phyloP scores from a whole-genome alignment of 495 filamentous ascomycete species.

The Penicillium ochrochloron region DNA sequence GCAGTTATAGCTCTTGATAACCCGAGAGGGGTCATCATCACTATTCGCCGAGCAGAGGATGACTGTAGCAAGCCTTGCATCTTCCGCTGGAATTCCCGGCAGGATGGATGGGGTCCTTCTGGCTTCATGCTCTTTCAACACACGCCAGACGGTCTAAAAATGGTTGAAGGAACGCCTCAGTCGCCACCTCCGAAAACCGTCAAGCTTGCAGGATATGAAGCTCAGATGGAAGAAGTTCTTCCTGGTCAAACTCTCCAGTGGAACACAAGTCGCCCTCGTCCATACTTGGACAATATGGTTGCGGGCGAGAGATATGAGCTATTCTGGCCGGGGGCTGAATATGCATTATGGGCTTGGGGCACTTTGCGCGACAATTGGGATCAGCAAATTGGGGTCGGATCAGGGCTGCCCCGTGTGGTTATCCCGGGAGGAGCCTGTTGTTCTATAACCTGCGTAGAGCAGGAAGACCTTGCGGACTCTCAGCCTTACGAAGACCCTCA shows the following conservation, averaged over 20 bases:
- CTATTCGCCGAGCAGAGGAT: not conserved
- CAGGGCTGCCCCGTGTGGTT: not conserved
- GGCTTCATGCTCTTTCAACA: conserved; percentile 12
- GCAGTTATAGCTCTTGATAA: not conserved
- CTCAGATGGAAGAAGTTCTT: not conserved
- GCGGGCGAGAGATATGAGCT: conserved; percentile 21
- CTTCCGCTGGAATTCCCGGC: not conserved
- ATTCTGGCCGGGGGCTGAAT: conserved; percentile 19
- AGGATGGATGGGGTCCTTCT: conserved; percentile 11
- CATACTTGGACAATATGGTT: conserved; percentile 11
- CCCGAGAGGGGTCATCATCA: not conserved
- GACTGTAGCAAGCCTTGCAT: not conserved
- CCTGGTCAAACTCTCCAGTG: not conserved
- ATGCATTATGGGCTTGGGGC: conserved; percentile 21
- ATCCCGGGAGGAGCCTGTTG: not conserved
- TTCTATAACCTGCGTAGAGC: not conserved
- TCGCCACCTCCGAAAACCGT: not conserved
- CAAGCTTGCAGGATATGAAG: not conserved
- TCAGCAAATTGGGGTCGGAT: conserved; percentile 7
- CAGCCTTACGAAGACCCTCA: not conserved
- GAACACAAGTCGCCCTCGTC: not conserved
- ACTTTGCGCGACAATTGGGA: conserved; percentile 13
- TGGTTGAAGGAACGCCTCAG: not conserved
- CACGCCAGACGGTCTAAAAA: conserved; percentile 11
- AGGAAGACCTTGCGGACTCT: not conserved